phyloP scores from a whole-genome alignment of 768 basidiomycete genomes.

The Amanita exitialis region DNA sequence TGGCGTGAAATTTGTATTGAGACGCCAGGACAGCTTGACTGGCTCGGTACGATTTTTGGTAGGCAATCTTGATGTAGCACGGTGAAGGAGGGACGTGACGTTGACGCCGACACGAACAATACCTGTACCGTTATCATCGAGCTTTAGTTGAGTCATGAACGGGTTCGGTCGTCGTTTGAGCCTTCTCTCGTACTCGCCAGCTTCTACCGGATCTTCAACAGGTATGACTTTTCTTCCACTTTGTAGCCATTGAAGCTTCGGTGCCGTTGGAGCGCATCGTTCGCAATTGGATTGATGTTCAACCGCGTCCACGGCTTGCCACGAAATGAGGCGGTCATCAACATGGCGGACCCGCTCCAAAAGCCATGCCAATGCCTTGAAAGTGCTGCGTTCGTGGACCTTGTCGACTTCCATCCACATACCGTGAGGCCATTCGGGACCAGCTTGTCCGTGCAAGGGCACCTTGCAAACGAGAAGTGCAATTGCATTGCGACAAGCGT shows the following conservation, averaged over 20 bases:
- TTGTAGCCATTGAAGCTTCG: constrained; percentile 67
- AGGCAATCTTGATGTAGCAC: constrained; percentile 75
- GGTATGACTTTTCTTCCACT: constrained; percentile 52
- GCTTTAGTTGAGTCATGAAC: constrained; percentile 76
- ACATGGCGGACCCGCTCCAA: constrained; percentile 75
- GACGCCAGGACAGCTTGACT: constrained; percentile 61
- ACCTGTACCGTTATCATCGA: constrained; percentile 53
- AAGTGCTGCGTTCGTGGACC: constrained; percentile 74
- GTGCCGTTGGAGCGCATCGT: constrained; percentile 74
- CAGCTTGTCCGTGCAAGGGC: constrained; percentile 59
- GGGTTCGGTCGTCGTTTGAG: constrained; percentile 81
- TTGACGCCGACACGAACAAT: constrained; percentile 82
- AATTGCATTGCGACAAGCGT: constrained; percentile 65
- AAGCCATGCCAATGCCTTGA: constrained; percentile 79
- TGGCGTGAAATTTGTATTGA: constrained; percentile 71
- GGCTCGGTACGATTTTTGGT: constrained; percentile 36
- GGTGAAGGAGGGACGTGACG: constrained; percentile 77
- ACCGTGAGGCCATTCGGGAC: constrained; percentile 69
- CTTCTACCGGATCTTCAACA: constrained; percentile 77
- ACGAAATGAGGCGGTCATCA: constrained; percentile 50
- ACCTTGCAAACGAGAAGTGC: constrained; percentile 74
- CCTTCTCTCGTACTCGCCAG: constrained; percentile 81
- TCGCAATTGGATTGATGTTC: constrained; percentile 49
- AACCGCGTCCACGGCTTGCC: constrained; percentile 48
- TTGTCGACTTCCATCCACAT: constrained; percentile 79